Evolutionary conservation across 768 basidiomycete genomes (phyloP).

Genomic region (Clitopilus hobsonii): DNA sequence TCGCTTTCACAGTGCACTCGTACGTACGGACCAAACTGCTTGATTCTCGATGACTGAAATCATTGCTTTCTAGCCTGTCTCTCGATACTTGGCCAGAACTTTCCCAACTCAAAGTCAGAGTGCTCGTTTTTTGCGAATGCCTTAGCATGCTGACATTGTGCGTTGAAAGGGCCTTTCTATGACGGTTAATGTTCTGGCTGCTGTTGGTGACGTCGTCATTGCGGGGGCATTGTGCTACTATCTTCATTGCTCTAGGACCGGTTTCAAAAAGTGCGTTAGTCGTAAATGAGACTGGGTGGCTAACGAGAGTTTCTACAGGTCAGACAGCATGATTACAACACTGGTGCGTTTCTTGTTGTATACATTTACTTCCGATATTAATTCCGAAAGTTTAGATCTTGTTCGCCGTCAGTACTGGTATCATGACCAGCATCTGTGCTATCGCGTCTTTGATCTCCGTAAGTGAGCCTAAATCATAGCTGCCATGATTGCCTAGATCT

Average conservation of each 20-base stretch:
- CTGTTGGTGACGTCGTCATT: constrained; percentile 45
- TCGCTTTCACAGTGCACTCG: constrained; percentile 46
- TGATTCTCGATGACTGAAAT: constrained; percentile 2
- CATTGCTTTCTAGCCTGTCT: constrained; percentile 27
- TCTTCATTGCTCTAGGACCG: constrained; percentile 45
- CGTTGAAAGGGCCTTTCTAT: constrained; percentile 44
- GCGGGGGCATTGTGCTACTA: constrained; percentile 44
- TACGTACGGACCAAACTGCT: constrained; percentile 18
- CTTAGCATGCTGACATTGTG: constrained; percentile 2
- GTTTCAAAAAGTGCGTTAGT: constrained; percentile 41
- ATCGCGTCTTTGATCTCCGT: constrained; percentile 38
- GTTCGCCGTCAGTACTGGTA: constrained; percentile 36
- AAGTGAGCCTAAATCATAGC: constrained; percentile 7
- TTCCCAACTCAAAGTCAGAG: constrained; percentile 30
- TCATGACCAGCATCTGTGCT: constrained; percentile 38
- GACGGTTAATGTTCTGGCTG: constrained; percentile 50
- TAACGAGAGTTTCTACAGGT: constrained; percentile 20
- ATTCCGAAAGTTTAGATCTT: constrained; percentile 24
- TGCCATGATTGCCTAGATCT: background rate
- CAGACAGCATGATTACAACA: constrained; percentile 41
- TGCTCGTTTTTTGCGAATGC: constrained; percentile 1
- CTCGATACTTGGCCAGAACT: constrained; percentile 42
- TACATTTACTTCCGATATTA: background rate
- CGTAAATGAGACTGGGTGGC: background rate
- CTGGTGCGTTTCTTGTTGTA: constrained; percentile 12